These are phyloP conservation scores for Pythium monospermum DNA, from an alignment of 352 stramenopile species.

Conservation along the genomic window DNA sequence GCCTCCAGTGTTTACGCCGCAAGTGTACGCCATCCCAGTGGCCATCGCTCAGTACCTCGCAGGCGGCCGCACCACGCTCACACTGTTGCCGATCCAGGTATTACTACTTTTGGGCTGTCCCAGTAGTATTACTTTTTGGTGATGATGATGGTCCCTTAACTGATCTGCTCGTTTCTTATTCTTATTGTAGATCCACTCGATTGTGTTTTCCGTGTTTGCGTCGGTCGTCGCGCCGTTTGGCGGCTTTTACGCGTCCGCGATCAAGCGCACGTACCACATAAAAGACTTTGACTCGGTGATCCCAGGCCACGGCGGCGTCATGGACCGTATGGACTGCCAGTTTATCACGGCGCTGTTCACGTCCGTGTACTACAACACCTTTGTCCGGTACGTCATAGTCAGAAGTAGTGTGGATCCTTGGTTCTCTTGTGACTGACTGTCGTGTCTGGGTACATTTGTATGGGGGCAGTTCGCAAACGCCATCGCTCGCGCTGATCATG, in stretches of 20 bases:
- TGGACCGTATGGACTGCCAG: slow-evolving; percentile 98
- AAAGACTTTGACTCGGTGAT: slow-evolving; percentile 99
- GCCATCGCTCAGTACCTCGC: slow-evolving; percentile 80
- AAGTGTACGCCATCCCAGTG: slow-evolving; percentile 60
- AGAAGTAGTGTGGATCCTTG: too few relatives aligned
- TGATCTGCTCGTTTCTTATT: slow-evolving; percentile 18
- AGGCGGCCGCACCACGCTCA: slow-evolving; percentile 61
- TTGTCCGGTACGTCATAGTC: slow-evolving; percentile 87
- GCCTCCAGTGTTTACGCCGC: slow-evolving; percentile 52
- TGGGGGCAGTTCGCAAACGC: slow-evolving; percentile 41
- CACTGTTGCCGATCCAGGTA: slow-evolving; percentile 85
- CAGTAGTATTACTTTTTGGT: not conserved
- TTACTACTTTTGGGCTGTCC: not conserved
- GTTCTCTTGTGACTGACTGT: too few relatives aligned
- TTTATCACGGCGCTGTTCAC: slow-evolving; percentile 94
- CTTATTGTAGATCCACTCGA: slow-evolving; percentile 89
- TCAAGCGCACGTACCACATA: slow-evolving; percentile 98
- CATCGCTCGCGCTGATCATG: slow-evolving; percentile 66
- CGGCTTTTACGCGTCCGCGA: slow-evolving; percentile 97
- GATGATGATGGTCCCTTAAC: slow-evolving; percentile 7
- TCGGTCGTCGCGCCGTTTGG: slow-evolving; percentile 98
- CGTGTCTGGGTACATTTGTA: not conserved
- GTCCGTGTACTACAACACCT: slow-evolving; percentile 97
- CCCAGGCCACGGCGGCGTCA: slow-evolving; percentile 96
- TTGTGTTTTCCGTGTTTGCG: slow-evolving; percentile 96